Base-by-base conservation (phyloP, 2,329 filamentous ascomycete species). In the Beauveria pseudobassiana region DNA sequence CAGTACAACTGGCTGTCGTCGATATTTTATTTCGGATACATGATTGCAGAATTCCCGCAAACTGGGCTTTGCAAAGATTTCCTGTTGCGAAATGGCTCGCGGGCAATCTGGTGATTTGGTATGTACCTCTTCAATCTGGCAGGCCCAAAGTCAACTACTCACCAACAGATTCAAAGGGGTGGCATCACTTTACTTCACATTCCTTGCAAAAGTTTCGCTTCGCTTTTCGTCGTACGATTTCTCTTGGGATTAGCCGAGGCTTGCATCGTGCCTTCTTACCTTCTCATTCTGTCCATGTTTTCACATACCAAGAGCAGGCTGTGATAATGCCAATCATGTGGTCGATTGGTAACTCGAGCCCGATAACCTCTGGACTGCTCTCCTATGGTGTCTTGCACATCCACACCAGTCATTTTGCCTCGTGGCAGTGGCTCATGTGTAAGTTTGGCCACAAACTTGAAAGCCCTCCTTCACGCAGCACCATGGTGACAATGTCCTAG, bases 1-100 rank as follows among this genome's bases (percentile, higher is more conserved):
- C 59, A 65, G 49, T 65, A 64, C 43, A 65, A 65, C 7, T 64
- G 63, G 63, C 59, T 65, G 9, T 62, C 62, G 3, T 80, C 77
- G 14, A 80, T 82, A 59, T 82, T 82, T 68, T 82, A 81, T 65
- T 77, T 82, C 62, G 80, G 79, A 46, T 79, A 77, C 62, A 71
- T 80, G n/a, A 68, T 75, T 56, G 75, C 74, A 24, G 75, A 78
- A 62, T 75, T 77, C 54, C 75, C 77, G 3, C 72, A 76, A 73
- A 73, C 3, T 75, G 75, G 58, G 69, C 80, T 0, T 73, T 82
- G 9, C 77, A 80, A 54, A 73, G 71, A 4, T 69, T 81, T 0
- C 78, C 77, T 1, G 74, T 80, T 24, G 79, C 75, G 16, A 78
- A 77, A 63, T 77, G 80, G 63, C 72, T 80, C 18, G 62, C 66